Conservation (phyloP, 192 early-diverging fungal genomes). For the Coemansia sp. region DNA sequence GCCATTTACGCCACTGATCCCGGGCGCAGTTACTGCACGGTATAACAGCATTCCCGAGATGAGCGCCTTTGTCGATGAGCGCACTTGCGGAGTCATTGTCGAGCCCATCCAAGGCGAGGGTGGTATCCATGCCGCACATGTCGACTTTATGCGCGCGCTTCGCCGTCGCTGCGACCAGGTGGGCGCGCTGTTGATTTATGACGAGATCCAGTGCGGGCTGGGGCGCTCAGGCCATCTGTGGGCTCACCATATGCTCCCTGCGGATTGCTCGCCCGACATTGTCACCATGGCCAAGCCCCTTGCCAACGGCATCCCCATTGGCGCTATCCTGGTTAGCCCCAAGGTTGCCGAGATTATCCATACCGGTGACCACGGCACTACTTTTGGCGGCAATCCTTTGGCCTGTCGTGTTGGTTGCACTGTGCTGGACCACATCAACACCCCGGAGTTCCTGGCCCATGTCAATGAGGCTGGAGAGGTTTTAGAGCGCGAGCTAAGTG, state of each 20-base stretch:
- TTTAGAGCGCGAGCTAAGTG: slow-evolving; percentile 61
- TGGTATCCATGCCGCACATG: slow-evolving; percentile 75
- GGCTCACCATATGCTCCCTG: slow-evolving; percentile 76
- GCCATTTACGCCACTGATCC: slow-evolving; percentile 91
- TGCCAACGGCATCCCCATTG: slow-evolving; percentile 96
- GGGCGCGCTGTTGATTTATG: slow-evolving; percentile 90
- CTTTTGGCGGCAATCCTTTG: slow-evolving; percentile 95
- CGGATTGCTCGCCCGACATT: slow-evolving; percentile 82
- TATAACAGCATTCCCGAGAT: slow-evolving; percentile 77
- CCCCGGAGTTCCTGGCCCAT: slow-evolving; percentile 72
- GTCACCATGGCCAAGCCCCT: slow-evolving; percentile 97
- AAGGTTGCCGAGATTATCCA: slow-evolving; percentile 82
- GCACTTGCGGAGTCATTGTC: slow-evolving; percentile 90
- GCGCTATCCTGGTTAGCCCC: slow-evolving; percentile 82
- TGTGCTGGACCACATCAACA: slow-evolving; percentile 73
- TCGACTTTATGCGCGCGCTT: slow-evolving; percentile 79
- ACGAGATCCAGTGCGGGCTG: slow-evolving; percentile 97
- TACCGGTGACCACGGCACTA: slow-evolving; percentile 95
- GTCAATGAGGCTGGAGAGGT: slow-evolving; percentile 69
- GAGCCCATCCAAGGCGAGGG: slow-evolving; percentile 99
- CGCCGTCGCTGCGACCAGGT: slow-evolving; percentile 83
- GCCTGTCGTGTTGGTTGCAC: slow-evolving; percentile 83
- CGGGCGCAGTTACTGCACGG: slow-evolving; percentile 73
- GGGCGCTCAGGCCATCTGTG: slow-evolving; percentile 89
- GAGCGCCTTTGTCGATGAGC: slow-evolving; percentile 68